Base-by-base conservation (phyloP, 306 rosid species). In the Ceratonia siliqua region DNA sequence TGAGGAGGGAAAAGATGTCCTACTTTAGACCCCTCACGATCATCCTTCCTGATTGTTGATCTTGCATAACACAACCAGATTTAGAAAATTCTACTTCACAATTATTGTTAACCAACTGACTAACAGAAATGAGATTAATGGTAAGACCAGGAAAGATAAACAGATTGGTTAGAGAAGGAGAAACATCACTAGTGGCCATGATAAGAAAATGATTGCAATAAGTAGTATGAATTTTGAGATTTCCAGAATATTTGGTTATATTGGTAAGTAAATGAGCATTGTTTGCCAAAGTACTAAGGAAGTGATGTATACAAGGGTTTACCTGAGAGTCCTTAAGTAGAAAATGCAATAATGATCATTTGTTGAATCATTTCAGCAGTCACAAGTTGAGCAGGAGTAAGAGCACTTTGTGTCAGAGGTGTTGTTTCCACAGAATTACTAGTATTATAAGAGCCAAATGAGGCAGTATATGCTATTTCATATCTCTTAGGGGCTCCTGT, bases 251-350 rank as follows among this genome's bases (percentile, higher is more conserved):
- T 35, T 14, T 33, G 5, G 30, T 33, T 0, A 35, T 11, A 62
- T 62, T 17, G 24, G 28, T 33, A 38, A 62, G 68, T 15, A 38
- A n/a, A 5, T 33, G 13, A 38, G 25, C 30, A 38, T 13, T 62
- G 5, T 62, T 62, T 62, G 68, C 17, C 68, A 62, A 62, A 62
- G n/a, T 70, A 20, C 22, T 5, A 70, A 18, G 32, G 39, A 27
- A 2, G 25, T 0, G 50, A 68, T 0, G 59, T 32, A 6, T 8
- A 48, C 0, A 52, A 68, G 2, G 35, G 22, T 41, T 41, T 42
- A 65, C 53, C 12, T 39, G 22, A 65, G 5, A 41, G 38, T 10
- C 71, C 35, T 18, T 12, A 39, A 43, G 55, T 12, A 7, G 55
- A 66, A 41, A 64, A 64, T 5, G 53, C 8, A 15, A 5, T 41